Evolutionary conservation across 345 rosid genomes (phyloP).

Genomic region (Lenwebbia sp.): DNA sequence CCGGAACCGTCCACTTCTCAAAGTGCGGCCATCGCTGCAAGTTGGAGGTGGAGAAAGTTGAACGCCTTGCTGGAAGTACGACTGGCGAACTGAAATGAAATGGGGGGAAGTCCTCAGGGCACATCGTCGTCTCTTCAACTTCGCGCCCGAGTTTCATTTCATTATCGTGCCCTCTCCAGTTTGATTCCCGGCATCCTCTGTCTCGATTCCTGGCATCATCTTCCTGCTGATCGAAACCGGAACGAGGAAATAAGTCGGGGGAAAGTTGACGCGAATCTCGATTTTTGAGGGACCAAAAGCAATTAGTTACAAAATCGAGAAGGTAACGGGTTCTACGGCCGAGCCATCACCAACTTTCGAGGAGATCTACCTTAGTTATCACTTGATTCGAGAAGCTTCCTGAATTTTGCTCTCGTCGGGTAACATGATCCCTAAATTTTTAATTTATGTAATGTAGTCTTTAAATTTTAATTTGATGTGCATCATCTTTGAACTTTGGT

Average conservation of each 20-base stretch:
- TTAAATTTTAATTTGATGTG: fast-evolving
- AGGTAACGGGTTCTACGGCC: neutral
- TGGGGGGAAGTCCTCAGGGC: neutral
- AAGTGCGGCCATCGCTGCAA: neutral
- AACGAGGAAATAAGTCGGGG: neutral
- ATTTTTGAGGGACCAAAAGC: neutral
- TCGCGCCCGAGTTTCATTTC: neutral
- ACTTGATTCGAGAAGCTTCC: too few species aligned
- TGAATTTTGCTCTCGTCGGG: too few species aligned
- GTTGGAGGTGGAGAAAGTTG: neutral
- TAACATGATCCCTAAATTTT: fast-evolving
- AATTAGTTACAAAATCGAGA: neutral
- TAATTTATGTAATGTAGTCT: fast-evolving
- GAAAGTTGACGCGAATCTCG: neutral
- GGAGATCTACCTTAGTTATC: fast-evolving
- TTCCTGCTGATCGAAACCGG: neutral
- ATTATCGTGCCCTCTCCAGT: neutral
- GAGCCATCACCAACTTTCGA: neutral
- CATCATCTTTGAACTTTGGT: too few species aligned
- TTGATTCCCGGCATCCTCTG: neutral
- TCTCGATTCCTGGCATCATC: neutral
- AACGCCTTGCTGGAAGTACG: neutral
- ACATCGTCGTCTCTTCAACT: neutral
- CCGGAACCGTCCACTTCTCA: neutral
- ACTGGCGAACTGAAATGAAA: neutral